Percentiles rank a stretch among this genome's conserved stretches.
These are phyloP conservation scores for Chaetomidium leptoderma DNA, from an alignment of 495 filamentous ascomycete species.

Conservation along the genomic window DNA sequence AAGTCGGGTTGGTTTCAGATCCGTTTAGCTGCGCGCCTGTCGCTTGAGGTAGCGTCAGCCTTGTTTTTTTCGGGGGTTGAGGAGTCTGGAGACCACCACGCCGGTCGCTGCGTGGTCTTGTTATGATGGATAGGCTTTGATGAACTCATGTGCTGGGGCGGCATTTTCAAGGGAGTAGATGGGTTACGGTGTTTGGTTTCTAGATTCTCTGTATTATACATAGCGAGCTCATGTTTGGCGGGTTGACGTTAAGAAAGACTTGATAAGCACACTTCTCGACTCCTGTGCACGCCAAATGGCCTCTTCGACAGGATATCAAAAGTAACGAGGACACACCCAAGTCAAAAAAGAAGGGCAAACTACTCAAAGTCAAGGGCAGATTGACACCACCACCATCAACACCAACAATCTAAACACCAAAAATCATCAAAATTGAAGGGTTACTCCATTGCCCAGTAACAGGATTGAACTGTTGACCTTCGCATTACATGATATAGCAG, in stretches of 20 bases:
- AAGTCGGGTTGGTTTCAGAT: slow-evolving; percentile 39
- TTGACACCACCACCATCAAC: not conserved
- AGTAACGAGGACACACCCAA: too few relatives aligned
- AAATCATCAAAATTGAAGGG: not conserved
- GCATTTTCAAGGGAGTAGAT: slow-evolving; percentile 5
- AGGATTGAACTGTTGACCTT: slow-evolving; percentile 26
- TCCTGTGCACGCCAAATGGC: too few relatives aligned
- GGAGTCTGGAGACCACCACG: not conserved
- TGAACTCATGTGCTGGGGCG: not conserved
- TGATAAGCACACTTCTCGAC: not conserved
- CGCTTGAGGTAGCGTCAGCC: slow-evolving; percentile 13
- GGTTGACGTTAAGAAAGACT: not conserved
- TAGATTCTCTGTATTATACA: slow-evolving; percentile 2
- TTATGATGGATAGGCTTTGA: slow-evolving; percentile 3
- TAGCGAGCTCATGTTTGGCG: not conserved
- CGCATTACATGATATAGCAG: slow-evolving; percentile 17
- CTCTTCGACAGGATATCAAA: too few relatives aligned
- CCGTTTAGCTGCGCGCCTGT: slow-evolving; percentile 47
- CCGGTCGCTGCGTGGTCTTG: not conserved
- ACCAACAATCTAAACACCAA: not conserved
- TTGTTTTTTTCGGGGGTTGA: not conserved
- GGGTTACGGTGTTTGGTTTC: not conserved
- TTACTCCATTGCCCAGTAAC: slow-evolving; percentile 15
- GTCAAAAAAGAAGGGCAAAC: too few relatives aligned
- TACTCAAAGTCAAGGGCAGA: too few relatives aligned